phyloP scores from a whole-genome alignment of 768 basidiomycete genomes.

The Mycena galericulata region DNA sequence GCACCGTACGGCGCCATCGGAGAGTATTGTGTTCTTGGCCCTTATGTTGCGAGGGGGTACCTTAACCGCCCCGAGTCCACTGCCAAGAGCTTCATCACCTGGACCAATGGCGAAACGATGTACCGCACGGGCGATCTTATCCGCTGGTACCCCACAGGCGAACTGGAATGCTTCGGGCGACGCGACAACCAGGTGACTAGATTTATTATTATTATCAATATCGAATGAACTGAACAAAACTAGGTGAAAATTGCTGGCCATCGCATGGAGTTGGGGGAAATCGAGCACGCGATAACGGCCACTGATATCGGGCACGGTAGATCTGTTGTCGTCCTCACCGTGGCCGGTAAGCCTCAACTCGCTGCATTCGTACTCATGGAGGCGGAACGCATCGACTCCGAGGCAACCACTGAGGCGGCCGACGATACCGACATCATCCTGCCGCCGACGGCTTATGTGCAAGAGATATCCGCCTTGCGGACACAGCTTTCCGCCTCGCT shows the following conservation, averaged over 20 bases:
- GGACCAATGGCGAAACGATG: conserved; percentile 68
- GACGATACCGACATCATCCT: not conserved
- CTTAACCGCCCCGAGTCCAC: conserved; percentile 3
- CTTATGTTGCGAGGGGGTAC: conserved; percentile 7
- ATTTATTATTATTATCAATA: too few species aligned
- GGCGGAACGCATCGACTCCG: too few species aligned
- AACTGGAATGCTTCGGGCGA: conserved; percentile 81
- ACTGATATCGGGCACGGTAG: conserved; percentile 1
- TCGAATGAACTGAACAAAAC: too few species aligned
- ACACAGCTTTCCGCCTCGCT: not conserved
- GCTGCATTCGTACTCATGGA: conserved; percentile 5
- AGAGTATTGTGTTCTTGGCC: conserved; percentile 1
- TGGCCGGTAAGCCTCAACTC: conserved; percentile 7
- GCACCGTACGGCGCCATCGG: not conserved
- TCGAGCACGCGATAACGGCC: conserved; percentile 52
- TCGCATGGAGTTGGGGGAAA: conserved; percentile 84
- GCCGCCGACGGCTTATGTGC: not conserved
- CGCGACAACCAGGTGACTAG: conserved; percentile 89
- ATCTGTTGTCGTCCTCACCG: conserved; percentile 2
- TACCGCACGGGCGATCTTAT: conserved; percentile 84
- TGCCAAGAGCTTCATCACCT: conserved; percentile 11
- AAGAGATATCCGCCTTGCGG: not conserved
- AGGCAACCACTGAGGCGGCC: not conserved
- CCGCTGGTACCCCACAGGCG: conserved; percentile 76
- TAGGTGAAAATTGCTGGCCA: conserved; percentile 88